Evolutionary conservation across 306 rosid species (phyloP), one percentile per base, ranked within the genome.

Genomic region (Prunus mume): DNA sequence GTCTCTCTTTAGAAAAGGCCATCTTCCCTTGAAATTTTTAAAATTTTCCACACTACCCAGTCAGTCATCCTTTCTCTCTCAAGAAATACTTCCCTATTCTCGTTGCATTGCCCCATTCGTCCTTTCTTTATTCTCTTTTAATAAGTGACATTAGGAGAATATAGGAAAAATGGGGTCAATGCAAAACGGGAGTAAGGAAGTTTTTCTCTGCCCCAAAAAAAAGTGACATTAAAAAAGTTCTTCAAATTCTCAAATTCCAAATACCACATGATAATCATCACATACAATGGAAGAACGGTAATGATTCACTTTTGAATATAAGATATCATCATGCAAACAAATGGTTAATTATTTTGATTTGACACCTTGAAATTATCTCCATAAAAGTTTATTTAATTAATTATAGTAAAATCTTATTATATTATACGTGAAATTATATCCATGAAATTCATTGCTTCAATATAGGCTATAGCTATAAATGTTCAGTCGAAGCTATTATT

Each of bases 151-250:
- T 38, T 6, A 38, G 10, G 43, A 38, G 9, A 38, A 38, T 5
- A 34, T 38, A 38, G 43, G 0, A 38, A 34, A 34, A 6, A 34
- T 0, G 2, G 0, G 0, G 43, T 22, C 9, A 38, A 38, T 7
- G 43, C 43, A 7, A 38, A 1, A 34, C 2, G 0, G 0, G 9
- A 38, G 2, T 38, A 38, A 9, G 9, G 9, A 38, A 38, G 9
- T 38, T 6, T 7, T 38, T 38, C 9, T 38, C 9, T 0, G 0
- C 75, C 81, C 80, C 81, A 83, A 5, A 54, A 84, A 77, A 83
- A 85, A 91, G 81, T 57, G 2, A 30, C 28, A 38, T 24, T 57
- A 20, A 57, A 20, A 22, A 20, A 57, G 63, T 28, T 60, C 65
- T 60, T 25, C 19, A 60, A 60, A 60, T 25, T 60, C 61, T 55